Base-by-base conservation (phyloP, 768 basidiomycete genomes). In the Phanerochaete carnosa region DNA sequence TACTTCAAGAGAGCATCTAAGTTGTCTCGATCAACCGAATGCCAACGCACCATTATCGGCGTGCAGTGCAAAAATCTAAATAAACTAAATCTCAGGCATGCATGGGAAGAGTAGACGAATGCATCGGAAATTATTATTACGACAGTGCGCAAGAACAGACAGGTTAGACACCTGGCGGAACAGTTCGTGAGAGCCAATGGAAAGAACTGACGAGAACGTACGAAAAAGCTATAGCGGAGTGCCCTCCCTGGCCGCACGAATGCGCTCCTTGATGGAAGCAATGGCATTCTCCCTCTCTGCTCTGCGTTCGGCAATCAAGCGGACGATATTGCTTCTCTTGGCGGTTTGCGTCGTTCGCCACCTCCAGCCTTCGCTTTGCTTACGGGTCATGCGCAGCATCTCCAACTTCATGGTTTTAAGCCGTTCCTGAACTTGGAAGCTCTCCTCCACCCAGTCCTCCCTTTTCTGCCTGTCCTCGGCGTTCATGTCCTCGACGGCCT, bases 401-500 rank as follows among this genome's bases (percentile, higher is more conserved):
- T 62, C 65, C 58, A 73, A 73, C 56, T 71, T 65, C 54, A 55
- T 39, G 67, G 68, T 35, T 68, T 75, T 59, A 65, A 72, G 63
- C 65, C 67, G 39, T 60, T 74, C 54, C 66, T 78, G 71, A 65
- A 84, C 68, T 73, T 74, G 32, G 63, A 91, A 91, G 60, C 81
- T 77, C 16, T 83, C 75, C 68, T 92, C 85, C 47, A 94, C 67
- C 80, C 80, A 85, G 46, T 83, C 76, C 73, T 86, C 79, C 26
- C 87, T 79, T 64, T 78, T 75, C 66, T 75, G 72, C 61, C 83
- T 79, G 62, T 86, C 81, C 52, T 79, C 73, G n/a, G 66, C 70
- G 13, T 76, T 65, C 88, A 96, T 90, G 71, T 94, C 94, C 68
- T 90, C 92, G 62, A 87, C 61, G 49, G 88, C 84, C 57, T 83